phyloP scores from a whole-genome alignment of 1,284 basidiomycete species.

The Puccinia novopanici region DNA sequence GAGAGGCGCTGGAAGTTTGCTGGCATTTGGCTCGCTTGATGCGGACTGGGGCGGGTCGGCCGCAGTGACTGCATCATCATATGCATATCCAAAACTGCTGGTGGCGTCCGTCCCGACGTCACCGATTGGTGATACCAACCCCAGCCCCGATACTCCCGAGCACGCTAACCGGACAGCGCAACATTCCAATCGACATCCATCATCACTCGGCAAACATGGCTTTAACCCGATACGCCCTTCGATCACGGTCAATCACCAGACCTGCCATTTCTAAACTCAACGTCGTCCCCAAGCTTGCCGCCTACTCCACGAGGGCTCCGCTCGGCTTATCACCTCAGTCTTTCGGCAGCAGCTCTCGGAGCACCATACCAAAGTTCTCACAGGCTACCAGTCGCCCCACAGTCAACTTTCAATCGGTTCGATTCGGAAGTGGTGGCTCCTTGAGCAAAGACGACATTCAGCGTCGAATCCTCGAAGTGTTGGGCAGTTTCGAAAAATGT shows the following conservation, averaged over 20 bases:
- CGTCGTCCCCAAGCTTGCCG: background rate
- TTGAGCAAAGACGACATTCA: constrained; percentile 68
- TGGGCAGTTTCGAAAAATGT: constrained; percentile 95
- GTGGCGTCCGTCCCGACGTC: background rate
- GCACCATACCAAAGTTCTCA: constrained; percentile 16
- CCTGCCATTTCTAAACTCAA: background rate
- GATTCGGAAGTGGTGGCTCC: constrained; percentile 40
- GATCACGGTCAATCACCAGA: constrained; percentile 17
- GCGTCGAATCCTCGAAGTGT: constrained; percentile 78
- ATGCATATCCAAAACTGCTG: background rate
- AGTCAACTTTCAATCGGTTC: constrained; percentile 17
- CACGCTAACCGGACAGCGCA: background rate
- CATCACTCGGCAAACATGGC: constrained; percentile 11
- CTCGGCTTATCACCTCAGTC: background rate
- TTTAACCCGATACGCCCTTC: constrained; percentile 21
- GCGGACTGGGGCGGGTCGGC: background rate
- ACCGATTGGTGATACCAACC: background rate
- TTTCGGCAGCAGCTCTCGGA: background rate
- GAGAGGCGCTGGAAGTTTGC: background rate
- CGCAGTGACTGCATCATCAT: background rate
- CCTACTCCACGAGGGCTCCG: constrained; percentile 26
- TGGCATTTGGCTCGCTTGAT: background rate
- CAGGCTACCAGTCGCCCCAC: background rate
- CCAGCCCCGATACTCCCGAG: no score
- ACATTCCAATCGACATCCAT: background rate